phyloP scores from a whole-genome alignment of 2,329 filamentous ascomycete genomes.

The Aspergillus alliaceus region DNA sequence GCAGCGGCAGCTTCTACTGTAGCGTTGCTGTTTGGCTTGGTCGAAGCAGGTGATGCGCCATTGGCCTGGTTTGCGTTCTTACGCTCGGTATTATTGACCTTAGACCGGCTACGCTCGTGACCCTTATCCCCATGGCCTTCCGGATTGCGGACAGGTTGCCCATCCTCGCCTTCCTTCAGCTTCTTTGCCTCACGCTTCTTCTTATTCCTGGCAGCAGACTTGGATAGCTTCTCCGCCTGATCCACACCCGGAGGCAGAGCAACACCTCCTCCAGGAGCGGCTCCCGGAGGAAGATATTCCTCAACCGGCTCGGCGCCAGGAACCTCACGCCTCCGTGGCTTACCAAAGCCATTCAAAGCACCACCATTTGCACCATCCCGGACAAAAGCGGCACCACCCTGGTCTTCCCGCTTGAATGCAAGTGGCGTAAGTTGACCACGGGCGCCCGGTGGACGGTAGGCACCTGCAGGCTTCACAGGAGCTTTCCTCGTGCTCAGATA shows the following conservation, averaged over 20 bases:
- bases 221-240: slow-evolving; percentile 68
- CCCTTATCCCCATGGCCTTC: slow-evolving; percentile 60
- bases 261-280: slow-evolving; percentile 65
- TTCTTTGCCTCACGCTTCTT: slow-evolving; percentile 97
- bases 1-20: slow-evolving; percentile 25
- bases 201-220: slow-evolving; percentile 89
- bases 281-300: slow-evolving; percentile 65
- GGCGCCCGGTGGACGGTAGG: slow-evolving; percentile 91
- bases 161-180: slow-evolving; percentile 71
- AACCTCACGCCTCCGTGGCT: slow-evolving; percentile 70
- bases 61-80: slow-evolving; percentile 28
- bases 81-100: slow-evolving; percentile 42
- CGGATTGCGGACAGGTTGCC: slow-evolving; percentile 57
- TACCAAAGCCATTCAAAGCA: slow-evolving; percentile 75
- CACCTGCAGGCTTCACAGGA: slow-evolving; percentile 93
- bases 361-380: slow-evolving; percentile 68
- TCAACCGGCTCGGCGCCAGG: slow-evolving; percentile 80
- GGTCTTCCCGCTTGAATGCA: slow-evolving; percentile 96
- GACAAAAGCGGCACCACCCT: slow-evolving; percentile 85
- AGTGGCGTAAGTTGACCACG: slow-evolving; percentile 85
- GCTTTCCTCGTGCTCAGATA: slow-evolving; percentile 88
- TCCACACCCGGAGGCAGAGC: slow-evolving; percentile 65
- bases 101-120: slow-evolving; percentile 56
- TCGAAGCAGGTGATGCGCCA: slow-evolving; percentile 19
- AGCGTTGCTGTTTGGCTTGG: slow-evolving; percentile 33